phyloP scores from a whole-genome alignment of 176 grass and related monocot genomes.

The Poa pratensis region DNA sequence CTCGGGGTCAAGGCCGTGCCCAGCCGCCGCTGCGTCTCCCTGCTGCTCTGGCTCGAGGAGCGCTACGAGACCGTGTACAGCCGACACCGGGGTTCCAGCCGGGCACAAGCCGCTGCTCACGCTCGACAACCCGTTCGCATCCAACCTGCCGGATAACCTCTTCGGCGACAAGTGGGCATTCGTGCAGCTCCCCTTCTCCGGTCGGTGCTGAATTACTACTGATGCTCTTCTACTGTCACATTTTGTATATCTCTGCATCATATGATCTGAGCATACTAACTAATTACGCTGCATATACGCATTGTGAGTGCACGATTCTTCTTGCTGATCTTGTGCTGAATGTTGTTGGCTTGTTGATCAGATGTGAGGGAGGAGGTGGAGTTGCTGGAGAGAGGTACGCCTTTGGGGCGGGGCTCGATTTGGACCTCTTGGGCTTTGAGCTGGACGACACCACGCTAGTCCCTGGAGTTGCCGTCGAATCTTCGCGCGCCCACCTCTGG shows the following conservation, averaged over 20 bases:
- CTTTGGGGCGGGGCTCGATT: constrained; percentile 78
- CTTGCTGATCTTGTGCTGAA: neutral
- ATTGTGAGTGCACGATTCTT: neutral
- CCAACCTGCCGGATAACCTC: constrained; percentile 88
- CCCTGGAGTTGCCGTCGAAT: constrained; percentile 91
- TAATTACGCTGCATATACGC: neutral
- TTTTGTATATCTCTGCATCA: neutral
- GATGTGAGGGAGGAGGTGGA: constrained; percentile 79
- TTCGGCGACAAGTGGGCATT: constrained; percentile 95
- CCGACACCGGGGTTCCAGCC: constrained; percentile 82
- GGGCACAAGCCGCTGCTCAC: constrained; percentile 82
- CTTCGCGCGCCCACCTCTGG: constrained; percentile 84
- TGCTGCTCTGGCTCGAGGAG: constrained; percentile 89
- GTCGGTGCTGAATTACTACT: constrained; percentile 32
- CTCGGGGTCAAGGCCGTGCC: constrained; percentile 88
- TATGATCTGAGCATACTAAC: neutral
- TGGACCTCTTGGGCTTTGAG: constrained; percentile 89
- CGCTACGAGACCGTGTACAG: constrained; percentile 89
- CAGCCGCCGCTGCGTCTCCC: constrained; percentile 81
- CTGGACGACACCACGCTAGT: constrained; percentile 78
- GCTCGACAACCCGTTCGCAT: constrained; percentile 93
- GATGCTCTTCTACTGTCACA: neutral
- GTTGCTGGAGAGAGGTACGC: constrained; percentile 70
- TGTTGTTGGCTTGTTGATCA: constrained; percentile 33
- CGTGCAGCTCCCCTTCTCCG: constrained; percentile 89